These are phyloP conservation scores for Tricholoma matsutake DNA, from an alignment of 768 basidiomycete genomes.

Conservation along the genomic window DNA sequence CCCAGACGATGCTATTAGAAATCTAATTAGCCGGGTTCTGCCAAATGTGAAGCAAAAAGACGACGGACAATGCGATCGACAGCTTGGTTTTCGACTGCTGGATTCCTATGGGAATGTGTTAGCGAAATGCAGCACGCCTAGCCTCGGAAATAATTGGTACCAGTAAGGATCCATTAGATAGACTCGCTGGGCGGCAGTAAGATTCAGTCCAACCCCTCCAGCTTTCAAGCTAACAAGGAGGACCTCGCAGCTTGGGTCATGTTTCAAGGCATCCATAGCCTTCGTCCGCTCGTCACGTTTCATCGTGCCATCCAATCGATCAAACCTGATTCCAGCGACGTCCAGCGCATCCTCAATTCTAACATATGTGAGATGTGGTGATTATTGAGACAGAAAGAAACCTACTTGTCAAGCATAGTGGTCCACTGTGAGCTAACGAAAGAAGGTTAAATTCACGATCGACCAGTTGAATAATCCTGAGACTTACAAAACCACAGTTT, in stretches of 20 bases:
- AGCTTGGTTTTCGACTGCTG: conserved; percentile 96
- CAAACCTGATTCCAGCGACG: conserved; percentile 77
- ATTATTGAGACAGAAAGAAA: conserved; percentile 9
- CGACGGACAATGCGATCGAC: conserved; percentile 90
- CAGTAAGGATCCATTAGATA: conserved; percentile 98
- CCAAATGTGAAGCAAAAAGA: not conserved
- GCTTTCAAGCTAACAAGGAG: conserved; percentile 94
- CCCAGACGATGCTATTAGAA: conserved; percentile 84
- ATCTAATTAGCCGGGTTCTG: conserved; percentile 1
- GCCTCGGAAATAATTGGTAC: conserved; percentile 32
- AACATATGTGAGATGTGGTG: conserved; percentile 11
- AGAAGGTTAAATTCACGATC: conserved; percentile 12
- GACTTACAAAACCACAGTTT: conserved; percentile 95
- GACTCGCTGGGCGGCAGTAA: conserved; percentile 90
- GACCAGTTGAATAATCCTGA: conserved; percentile 9
- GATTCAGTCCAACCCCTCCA: conserved; percentile 94
- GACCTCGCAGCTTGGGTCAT: conserved; percentile 89
- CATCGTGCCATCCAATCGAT: conserved; percentile 97
- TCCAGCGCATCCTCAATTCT: conserved; percentile 91
- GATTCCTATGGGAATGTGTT: conserved; percentile 62
- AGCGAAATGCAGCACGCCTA: not conserved
- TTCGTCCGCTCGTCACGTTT: conserved; percentile 89
- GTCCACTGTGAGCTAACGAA: conserved; percentile 86
- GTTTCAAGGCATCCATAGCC: conserved; percentile 91
- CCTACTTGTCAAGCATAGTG: conserved; percentile 86